Evolutionary conservation across 1,139 yeast species (phyloP), one percentile per base, ranked within the genome.

Genomic region (Trichomonascaceae sp.): DNA sequence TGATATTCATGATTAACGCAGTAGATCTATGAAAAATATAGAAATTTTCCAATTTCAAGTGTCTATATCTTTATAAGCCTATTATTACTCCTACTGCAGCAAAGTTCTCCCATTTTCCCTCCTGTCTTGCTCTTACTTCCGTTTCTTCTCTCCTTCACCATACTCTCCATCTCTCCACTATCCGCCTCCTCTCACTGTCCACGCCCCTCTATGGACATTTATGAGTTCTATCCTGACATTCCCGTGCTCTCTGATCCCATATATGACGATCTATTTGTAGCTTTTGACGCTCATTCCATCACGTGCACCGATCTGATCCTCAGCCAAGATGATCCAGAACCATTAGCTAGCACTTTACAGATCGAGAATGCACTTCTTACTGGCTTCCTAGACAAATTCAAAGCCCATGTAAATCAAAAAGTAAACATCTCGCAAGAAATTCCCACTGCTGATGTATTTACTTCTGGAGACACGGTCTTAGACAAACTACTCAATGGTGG

Each of bases 401-500:
- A 24, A 13, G 43, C 24, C 13, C 17, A 41, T 7, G 47, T 43
- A 9, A 43, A 27, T 19, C 20, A 17, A n/a, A 20, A 48, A n/a
- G 53, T 51, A 3, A 45, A 24, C 45, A 43, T 52, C 38, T 27
- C 18, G 12, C n/a, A 60, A 5, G 57, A 38, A 12, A 32, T 39
- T 61, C 48, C 60, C 65, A 24, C 65, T 79, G 5, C 66, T 77
- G 0, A 30, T n/a, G 20, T 36, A 27, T 72, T 86, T 57, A 73
- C 84, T 1, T 82, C 93, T 0, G 95, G 95, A 0, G 80, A 84
- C 58, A 67, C 69, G 0, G 61, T 63, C 2, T 61, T 91, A 1
- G 96, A 90, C 66, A 62, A 61, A 9, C 63, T 74, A 2, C 67
- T 90, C 15, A 77, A 79, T 30, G 93, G 93, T 0, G 96, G 97